phyloP scores from a whole-genome alignment of 371 early-diverging fungal species.

The Rhizopus sp. region DNA sequence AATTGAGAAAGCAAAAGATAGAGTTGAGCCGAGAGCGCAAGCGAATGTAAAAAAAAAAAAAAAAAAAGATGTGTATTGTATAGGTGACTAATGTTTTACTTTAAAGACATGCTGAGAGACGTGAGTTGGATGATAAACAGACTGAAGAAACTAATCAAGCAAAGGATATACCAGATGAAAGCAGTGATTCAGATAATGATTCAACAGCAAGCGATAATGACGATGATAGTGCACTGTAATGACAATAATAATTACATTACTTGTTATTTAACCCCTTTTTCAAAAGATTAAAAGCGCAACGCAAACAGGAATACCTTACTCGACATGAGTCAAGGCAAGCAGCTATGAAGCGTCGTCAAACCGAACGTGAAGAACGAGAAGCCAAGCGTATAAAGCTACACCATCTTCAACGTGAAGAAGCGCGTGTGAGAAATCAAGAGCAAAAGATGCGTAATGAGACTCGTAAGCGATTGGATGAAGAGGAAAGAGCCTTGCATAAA shows the following conservation, averaged over 20 bases:
- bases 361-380: slow-evolving; percentile 55
- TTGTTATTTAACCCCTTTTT: neutral
- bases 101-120: slow-evolving; percentile 33
- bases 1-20: slow-evolving; percentile 65
- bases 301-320: slow-evolving; percentile 30
- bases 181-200: slow-evolving; percentile 27
- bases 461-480: slow-evolving; percentile 53
- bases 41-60: slow-evolving; percentile 30
- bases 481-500: slow-evolving; percentile 46
- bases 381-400: slow-evolving; percentile 41
- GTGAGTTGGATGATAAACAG: slow-evolving; percentile 34
- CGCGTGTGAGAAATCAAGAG: slow-evolving; percentile 48
- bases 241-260: neutral
- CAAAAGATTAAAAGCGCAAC: slow-evolving; percentile 27
- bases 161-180: slow-evolving; percentile 9
- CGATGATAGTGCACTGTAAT: slow-evolving; percentile 24
- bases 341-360: slow-evolving; percentile 52
- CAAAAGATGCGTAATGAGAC: slow-evolving; percentile 44
- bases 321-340: slow-evolving; percentile 58
- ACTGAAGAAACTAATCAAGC: slow-evolving; percentile 10
- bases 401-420: slow-evolving; percentile 52
- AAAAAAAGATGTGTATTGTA: neutral
- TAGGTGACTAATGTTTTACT: neutral
- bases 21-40: slow-evolving; percentile 68
- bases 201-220: slow-evolving; percentile 24